Evolutionary conservation across 75 land plant genomes (phyloP).

Genomic region (Pseudotsuga menziesii): DNA sequence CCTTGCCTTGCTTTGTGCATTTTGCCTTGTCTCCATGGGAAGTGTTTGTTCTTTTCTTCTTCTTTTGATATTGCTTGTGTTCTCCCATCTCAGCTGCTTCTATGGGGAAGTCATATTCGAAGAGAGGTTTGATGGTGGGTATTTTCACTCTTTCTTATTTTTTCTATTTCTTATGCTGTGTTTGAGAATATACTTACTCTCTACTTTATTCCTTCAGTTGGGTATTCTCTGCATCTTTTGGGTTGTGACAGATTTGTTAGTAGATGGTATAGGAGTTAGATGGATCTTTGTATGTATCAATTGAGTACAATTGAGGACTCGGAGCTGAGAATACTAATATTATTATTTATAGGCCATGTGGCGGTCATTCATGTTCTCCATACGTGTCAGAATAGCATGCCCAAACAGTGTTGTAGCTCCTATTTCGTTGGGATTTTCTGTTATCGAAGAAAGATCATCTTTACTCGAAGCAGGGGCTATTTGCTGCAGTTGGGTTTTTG

Average conservation of each 20-base stretch:
- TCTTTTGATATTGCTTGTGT: not conserved
- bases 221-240: not conserved
- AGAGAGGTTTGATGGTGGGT: slow-evolving; percentile 48
- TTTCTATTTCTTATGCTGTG: not conserved
- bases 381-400: not conserved
- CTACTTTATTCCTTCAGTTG: not conserved
- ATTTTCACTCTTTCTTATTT: not conserved
- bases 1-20: not conserved
- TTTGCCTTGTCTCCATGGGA: not conserved
- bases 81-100: not conserved
- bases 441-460: not conserved
- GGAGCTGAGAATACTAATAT: too few relatives aligned
- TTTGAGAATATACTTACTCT: not conserved
- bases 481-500: not conserved
- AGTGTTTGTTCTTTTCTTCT: not conserved
- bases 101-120: slow-evolving; percentile 45
- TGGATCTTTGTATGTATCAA: not conserved
- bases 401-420: not conserved
- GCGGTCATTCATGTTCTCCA: not conserved
- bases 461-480: not conserved
- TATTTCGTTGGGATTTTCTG: not conserved
- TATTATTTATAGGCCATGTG: too few relatives aligned
- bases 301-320: too few relatives aligned
- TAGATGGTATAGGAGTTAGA: not conserved
- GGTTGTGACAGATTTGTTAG: not conserved